Conservation (phyloP, 2,329 filamentous ascomycete species). For the Colletotrichum gloeosporioides region DNA sequence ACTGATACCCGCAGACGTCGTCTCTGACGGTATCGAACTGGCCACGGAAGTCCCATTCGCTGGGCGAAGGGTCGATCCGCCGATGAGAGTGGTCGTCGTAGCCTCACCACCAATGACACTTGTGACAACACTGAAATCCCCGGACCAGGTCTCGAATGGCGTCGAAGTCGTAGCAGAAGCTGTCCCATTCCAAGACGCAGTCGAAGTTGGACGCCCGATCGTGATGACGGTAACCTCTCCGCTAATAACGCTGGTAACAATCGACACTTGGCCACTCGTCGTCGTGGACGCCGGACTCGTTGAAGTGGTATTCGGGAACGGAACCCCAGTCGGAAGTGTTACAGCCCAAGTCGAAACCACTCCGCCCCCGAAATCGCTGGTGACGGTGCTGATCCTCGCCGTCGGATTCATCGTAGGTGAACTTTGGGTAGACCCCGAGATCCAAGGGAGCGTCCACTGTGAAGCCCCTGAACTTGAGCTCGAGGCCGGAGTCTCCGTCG, state of each 20-base stretch:
- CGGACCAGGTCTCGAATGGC: neutral
- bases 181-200: too few relatives aligned
- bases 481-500: neutral
- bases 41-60: neutral
- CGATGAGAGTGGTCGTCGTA: neutral
- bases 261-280: neutral
- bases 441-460: neutral
- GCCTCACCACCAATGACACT: neutral
- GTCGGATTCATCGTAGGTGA: neutral
- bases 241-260: neutral
- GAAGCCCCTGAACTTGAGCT: neutral
- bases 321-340: neutral
- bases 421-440: neutral
- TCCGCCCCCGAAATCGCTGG: neutral
- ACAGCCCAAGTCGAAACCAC: neutral
- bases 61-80: neutral
- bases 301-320: neutral
- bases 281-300: neutral
- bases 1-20: neutral
- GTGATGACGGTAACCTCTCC: neutral
- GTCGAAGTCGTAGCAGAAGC: neutral
- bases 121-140: neutral
- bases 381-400: neutral
- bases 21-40: neutral
- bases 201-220: neutral